Percentiles rank a stretch among this genome's conserved stretches.
Conservation (phyloP, 768 basidiomycete species). For the Termitomyces sp. region DNA sequence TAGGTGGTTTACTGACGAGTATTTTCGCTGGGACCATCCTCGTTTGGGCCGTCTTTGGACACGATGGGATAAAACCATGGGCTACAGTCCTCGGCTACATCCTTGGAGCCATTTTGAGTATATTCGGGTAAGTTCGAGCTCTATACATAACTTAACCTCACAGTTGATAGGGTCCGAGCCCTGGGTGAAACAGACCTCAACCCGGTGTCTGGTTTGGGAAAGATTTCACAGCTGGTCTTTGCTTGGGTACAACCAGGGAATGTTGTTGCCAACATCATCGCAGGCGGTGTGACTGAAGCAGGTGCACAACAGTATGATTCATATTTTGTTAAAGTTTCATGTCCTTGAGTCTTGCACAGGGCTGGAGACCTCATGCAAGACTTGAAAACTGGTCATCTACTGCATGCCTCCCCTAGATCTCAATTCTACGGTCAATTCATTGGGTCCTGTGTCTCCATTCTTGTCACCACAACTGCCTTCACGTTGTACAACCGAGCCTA, state of each 20-base stretch:
- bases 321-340: neutral
- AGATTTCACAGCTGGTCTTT: constrained; percentile 91
- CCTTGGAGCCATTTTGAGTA: constrained; percentile 76
- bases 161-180: constrained; percentile 67
- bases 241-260: constrained; percentile 93
- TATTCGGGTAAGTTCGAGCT: constrained; percentile 65
- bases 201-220: constrained; percentile 89
- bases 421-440: constrained; percentile 94
- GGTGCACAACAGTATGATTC: constrained; percentile 82
- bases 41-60: constrained; percentile 86
- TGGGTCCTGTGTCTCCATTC: constrained; percentile 81
- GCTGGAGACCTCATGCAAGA: constrained; percentile 99
- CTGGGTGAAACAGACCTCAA: constrained; percentile 95
- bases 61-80: constrained; percentile 93
- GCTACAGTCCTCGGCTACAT: constrained; percentile 83
- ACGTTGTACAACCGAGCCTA: constrained; percentile 85
- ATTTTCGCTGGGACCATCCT: constrained; percentile 66
- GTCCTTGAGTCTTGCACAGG: constrained; percentile 30
- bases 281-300: constrained; percentile 93
- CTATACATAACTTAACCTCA: neutral
- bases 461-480: constrained; percentile 87
- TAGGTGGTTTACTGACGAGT: constrained; percentile 57
- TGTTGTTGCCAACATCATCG: constrained; percentile 96
- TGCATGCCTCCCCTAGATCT: constrained; percentile 84
- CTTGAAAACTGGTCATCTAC: constrained; percentile 93